Base-by-base conservation (phyloP, 83 land plant species). In the Thuja plicata region DNA sequence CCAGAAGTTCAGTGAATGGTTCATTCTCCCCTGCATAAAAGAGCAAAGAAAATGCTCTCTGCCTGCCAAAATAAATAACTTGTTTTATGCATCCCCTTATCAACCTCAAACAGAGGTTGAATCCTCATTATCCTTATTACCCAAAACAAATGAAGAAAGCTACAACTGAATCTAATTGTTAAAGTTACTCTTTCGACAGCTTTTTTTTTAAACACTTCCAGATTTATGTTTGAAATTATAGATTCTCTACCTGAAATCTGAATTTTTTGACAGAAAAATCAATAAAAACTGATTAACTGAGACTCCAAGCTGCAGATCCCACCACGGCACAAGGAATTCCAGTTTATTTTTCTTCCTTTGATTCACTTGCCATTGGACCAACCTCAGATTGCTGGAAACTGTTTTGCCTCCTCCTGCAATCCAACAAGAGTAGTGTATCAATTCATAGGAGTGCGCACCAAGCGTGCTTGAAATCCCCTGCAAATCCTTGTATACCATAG, bases 281-380 rank as follows among this genome's bases (percentile, higher is more conserved):
- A 95, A 92, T 19, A 98, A 88, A 87, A 98, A 98, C 89, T 97
- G 99, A 89, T 95, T 98, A 34, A 98, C 94, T 40, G 99, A 96
- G 45, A 97, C 89, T 5, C 99, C 99, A 87, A 97, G 84, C 86
- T 98, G 99, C 77, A 95, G 91, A 90, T 98, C 99, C 99, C 99
- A 98, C 99, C 99, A 98, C 30, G 99, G 99, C 50, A 98, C 93
- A 15, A 95, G 90, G 88, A 98, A 95, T 87, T 98, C 99, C 37
- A 97, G 91, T 89, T 94, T 94, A 66, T 94, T 92, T 32, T 91
- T 88, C 91, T 98, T 98, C 89, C 88, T 93, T 66, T 89, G 92
- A 90, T 91, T 91, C 1, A 95, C 99, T 93, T 98, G 96, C 96
- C 96, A 94, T 82, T 98, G 99, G 81, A 97, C 88, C 76, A 98